These are phyloP conservation scores for Fusarium newnesense DNA, from an alignment of 2,329 filamentous ascomycete genomes.

Conservation along the genomic window DNA sequence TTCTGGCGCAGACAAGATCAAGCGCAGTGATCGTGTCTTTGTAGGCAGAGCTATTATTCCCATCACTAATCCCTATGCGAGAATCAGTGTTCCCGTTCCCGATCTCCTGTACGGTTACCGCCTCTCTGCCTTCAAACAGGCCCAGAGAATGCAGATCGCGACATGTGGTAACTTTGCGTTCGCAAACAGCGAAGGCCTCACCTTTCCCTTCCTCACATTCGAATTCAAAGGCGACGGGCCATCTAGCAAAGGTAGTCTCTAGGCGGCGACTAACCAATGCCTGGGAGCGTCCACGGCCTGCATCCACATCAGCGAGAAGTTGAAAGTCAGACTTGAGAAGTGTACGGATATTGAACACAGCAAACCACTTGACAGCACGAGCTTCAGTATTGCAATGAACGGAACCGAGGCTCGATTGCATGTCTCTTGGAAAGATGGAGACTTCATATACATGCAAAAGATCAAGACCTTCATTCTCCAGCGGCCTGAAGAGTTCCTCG, in stretches of 20 bases:
- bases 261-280: constrained; percentile 51
- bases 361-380: constrained; percentile 34
- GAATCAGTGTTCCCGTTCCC: constrained; percentile 4
- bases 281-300: constrained; percentile 47
- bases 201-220: background rate
- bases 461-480: constrained; percentile 46
- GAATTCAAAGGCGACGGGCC: constrained; percentile 18
- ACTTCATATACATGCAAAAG: constrained; percentile 1
- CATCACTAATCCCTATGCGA: background rate
- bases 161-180: background rate
- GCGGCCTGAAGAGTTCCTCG: constrained; percentile 40
- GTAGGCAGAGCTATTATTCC: background rate
- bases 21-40: background rate
- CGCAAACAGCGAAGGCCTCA: background rate
- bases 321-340: background rate
- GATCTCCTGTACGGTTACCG: constrained; percentile 7
- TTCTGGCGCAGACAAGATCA: background rate
- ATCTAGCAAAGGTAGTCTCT: constrained; percentile 17
- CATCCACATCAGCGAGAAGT: constrained; percentile 41
- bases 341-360: background rate
- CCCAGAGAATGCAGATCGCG: background rate
- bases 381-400: constrained; percentile 46
- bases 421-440: constrained; percentile 46
- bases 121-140: background rate
- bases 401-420: constrained; percentile 48